Evolutionary conservation across 805 yeast species (phyloP).

Genomic region (Wickerhamomyces strasburgensis): DNA sequence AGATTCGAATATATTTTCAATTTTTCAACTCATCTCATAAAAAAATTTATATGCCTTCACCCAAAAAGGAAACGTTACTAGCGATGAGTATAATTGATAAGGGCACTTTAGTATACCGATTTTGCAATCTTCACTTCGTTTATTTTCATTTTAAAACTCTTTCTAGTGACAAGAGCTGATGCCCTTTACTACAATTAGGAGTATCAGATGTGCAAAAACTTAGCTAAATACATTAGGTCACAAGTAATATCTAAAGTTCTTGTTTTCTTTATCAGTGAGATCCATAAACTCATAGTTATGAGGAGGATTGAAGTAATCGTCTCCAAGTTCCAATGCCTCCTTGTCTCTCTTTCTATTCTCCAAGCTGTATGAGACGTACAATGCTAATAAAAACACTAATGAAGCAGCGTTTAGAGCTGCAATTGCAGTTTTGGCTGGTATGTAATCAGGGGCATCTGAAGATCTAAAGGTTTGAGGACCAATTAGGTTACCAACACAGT

Average conservation of each 20-base stretch:
- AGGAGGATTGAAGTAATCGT: conserved; percentile 15
- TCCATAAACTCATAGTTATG: conserved; percentile 39
- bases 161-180: too few relatives aligned
- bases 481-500: conserved; percentile 61
- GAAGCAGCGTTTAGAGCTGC: conserved; percentile 18
- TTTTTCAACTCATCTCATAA: background rate
- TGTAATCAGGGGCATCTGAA: conserved; percentile 52
- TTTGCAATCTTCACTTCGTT: too few relatives aligned
- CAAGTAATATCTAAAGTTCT: conserved; percentile 27
- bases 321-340: conserved; percentile 23
- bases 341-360: conserved; percentile 40
- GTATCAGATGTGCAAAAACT: too few relatives aligned
- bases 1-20: too few relatives aligned
- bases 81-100: too few relatives aligned
- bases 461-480: conserved; percentile 70
- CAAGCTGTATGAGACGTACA: conserved; percentile 28
- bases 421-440: conserved; percentile 38
- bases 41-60: background rate
- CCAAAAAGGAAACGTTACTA: too few relatives aligned
- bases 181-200: too few relatives aligned
- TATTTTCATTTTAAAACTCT: too few relatives aligned
- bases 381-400: conserved; percentile 31
- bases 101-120: too few relatives aligned
- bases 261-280: conserved; percentile 33
- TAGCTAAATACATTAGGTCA: too few relatives aligned